These are phyloP conservation scores for Blepharisma undulans DNA, from an alignment of 169 alveolate species.

Conservation along the genomic window DNA sequence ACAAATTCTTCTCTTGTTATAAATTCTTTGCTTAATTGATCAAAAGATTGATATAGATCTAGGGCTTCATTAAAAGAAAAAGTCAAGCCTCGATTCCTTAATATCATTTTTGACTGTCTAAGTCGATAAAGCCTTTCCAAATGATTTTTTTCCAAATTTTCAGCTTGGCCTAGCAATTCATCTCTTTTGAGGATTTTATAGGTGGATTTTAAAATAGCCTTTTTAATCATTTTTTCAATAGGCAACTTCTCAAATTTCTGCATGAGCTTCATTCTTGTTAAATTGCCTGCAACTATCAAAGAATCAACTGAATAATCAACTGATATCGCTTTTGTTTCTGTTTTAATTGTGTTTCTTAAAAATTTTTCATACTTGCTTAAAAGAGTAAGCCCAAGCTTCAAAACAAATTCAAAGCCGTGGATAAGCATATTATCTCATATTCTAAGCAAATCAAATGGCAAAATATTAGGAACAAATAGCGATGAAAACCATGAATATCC, in stretches of 20 bases:
- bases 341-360: background rate
- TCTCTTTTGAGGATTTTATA: background rate
- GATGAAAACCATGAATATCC: background rate
- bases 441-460: background rate
- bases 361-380: conserved; percentile 24
- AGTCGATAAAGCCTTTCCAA: background rate
- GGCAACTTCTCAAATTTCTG: background rate
- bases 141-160: background rate
- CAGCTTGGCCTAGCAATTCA: background rate
- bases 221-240: conserved; percentile 8
- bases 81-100: background rate
- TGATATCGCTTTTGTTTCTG: background rate
- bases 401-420: background rate
- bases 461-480: background rate
- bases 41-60: background rate
- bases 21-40: background rate
- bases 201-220: background rate
- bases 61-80: background rate
- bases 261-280: background rate
- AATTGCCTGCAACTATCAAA: conserved; percentile 19
- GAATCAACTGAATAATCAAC: background rate
- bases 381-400: background rate
- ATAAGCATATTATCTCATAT: conserved; percentile 14
- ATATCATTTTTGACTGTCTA: background rate
- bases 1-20: background rate